A percentile compares a stretch with the other conserved stretches of the same genome.
Evolutionary conservation across 768 basidiomycete species (phyloP).

Genomic region (Cystofilobasidium capitatum): DNA sequence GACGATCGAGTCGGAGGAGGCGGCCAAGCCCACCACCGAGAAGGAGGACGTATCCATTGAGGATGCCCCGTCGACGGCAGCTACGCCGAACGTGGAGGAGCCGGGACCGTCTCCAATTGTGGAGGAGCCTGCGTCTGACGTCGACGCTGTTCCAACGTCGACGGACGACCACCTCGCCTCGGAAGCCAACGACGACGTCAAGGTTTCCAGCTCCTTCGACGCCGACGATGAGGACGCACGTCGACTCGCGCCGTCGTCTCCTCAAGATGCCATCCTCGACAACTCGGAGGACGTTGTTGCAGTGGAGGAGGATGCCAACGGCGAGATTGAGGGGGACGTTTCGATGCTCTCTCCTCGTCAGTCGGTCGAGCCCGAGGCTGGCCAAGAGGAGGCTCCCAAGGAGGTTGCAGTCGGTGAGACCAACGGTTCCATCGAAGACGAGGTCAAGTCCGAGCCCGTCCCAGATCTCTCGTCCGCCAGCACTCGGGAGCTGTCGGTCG

Average conservation of each 20-base stretch:
- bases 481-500: constrained; percentile 7
- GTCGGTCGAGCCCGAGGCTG: constrained; percentile 4
- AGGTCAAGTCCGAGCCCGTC: not conserved
- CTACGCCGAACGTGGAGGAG: constrained; percentile 19
- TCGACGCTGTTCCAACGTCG: not conserved
- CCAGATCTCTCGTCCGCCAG: not conserved
- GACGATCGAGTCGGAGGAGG: constrained; percentile 25
- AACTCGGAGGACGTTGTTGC: not conserved
- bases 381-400: not conserved
- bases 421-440: not conserved
- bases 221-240: too few species aligned
- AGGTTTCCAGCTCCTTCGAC: not conserved
- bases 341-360: constrained; percentile 18
- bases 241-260: not conserved
- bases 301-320: not conserved
- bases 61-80: not conserved
- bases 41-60: constrained; percentile 28
- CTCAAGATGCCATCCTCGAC: not conserved
- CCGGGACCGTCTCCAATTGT: constrained; percentile 23
- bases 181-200: not conserved
- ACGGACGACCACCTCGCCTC: not conserved
- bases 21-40: not conserved
- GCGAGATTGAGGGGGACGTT: constrained; percentile 6
- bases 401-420: not conserved
- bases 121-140: not conserved